Percentiles rank a stretch among this genome's conserved stretches.
Conservation (phyloP, 106 monocot species). For the Apostasia shenzhenica region DNA sequence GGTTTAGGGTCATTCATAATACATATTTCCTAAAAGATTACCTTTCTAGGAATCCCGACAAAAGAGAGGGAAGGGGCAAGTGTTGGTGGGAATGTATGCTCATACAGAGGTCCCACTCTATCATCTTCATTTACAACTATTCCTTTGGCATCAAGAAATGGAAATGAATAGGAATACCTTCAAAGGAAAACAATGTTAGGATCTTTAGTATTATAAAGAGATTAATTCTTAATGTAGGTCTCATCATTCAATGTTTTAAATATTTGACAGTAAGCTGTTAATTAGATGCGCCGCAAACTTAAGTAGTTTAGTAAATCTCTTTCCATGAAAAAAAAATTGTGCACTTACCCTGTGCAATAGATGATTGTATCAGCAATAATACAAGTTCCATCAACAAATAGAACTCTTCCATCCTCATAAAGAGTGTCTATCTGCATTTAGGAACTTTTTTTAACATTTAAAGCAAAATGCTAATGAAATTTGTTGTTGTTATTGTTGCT, state of each 20-base stretch:
- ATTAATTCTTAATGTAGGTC: not conserved
- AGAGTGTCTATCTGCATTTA: slow-evolving; percentile 37
- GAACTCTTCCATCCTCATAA: slow-evolving; percentile 42
- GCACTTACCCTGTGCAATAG: slow-evolving; percentile 58
- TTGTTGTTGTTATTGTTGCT: too few relatives aligned
- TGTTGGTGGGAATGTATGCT: slow-evolving; percentile 71
- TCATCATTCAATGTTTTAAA: too few relatives aligned
- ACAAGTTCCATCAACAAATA: slow-evolving; percentile 35
- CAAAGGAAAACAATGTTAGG: slow-evolving; percentile 21
- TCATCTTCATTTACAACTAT: slow-evolving; percentile 43
- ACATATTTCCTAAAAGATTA: not conserved
- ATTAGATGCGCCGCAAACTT: too few relatives aligned
- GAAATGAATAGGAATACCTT: slow-evolving; percentile 59
- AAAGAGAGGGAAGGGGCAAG: slow-evolving; percentile 64
- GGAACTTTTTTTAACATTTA: not conserved
- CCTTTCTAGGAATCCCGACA: slow-evolving; percentile 65
- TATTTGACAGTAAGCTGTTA: too few relatives aligned
- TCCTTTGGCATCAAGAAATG: slow-evolving; percentile 66
- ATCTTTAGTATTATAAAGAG: not conserved
- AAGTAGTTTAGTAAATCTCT: not conserved
- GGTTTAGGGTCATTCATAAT: not conserved
- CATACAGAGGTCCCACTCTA: slow-evolving; percentile 69
- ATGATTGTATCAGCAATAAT: slow-evolving; percentile 48
- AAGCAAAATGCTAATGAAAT: too few relatives aligned
- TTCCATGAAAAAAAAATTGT: not conserved